These are phyloP conservation scores for Graphiopsis chlorocephala DNA, from an alignment of 2,329 filamentous ascomycete genomes.

Conservation along the genomic window DNA sequence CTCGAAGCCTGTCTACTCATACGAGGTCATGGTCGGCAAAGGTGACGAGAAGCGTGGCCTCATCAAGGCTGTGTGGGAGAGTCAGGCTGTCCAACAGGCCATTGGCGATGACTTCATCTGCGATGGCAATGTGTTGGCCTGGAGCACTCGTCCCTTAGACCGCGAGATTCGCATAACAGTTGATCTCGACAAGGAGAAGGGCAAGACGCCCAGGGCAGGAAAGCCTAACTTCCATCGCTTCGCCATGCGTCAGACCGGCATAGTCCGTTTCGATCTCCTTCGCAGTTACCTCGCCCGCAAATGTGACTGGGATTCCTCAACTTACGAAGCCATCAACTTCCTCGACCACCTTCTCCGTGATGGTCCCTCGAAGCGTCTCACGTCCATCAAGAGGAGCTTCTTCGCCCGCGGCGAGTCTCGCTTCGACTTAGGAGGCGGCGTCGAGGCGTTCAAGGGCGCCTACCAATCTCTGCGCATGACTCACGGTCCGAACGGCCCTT, in stretches of 20 bases:
- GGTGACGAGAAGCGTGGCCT: conserved; percentile 63
- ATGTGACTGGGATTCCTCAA: conserved; percentile 49
- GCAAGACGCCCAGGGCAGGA: conserved; percentile 37
- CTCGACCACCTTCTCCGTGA: conserved; percentile 86
- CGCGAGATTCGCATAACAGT: conserved; percentile 51
- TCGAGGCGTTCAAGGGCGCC: conserved; percentile 83
- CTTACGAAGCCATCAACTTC: conserved; percentile 68
- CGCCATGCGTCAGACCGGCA: conserved; percentile 62
- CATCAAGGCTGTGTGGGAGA: conserved; percentile 74
- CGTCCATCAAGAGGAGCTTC: conserved; percentile 77
- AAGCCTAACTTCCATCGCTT: conserved; percentile 56
- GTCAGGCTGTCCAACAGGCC: conserved; percentile 55
- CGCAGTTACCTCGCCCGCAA: conserved; percentile 63
- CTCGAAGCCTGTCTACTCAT: conserved; percentile 68
- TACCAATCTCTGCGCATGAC: conserved; percentile 82
- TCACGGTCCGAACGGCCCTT: conserved; percentile 55
- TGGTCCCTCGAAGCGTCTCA: conserved; percentile 64
- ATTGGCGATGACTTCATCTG: conserved; percentile 66
- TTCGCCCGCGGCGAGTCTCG: conserved; percentile 61
- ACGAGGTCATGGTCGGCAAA: conserved; percentile 67
- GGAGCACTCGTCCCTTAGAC: conserved; percentile 61
- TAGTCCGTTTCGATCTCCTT: conserved; percentile 66
- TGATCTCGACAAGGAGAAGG: conserved; percentile 68
- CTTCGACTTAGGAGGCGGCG: conserved; percentile 58
- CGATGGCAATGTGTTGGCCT: conserved; percentile 82